Evolutionary conservation across 306 rosid species (phyloP).

Genomic region (Vigna reflexopilosa): DNA sequence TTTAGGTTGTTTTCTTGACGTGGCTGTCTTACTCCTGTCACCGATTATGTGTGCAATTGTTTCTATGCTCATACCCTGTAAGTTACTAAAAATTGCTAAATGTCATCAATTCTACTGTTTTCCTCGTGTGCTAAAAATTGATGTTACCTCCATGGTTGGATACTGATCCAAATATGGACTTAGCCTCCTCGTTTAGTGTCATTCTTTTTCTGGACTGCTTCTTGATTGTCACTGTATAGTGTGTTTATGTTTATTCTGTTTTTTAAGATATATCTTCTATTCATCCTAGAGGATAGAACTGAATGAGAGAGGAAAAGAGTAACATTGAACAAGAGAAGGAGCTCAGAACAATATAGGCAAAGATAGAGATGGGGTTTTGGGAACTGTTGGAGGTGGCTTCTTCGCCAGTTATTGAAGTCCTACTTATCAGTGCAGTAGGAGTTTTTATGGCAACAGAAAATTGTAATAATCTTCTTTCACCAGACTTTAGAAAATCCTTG

Average conservation of each 20-base stretch:
- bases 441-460: conserved; percentile 70
- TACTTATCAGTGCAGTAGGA: conserved; percentile 72
- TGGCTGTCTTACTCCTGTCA: too few relatives aligned
- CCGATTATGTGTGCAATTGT: not conserved
- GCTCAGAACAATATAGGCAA: not conserved
- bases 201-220: not conserved
- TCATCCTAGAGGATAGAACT: conserved; percentile 27
- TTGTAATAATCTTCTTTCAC: conserved; percentile 69
- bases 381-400: conserved; percentile 68
- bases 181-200: not conserved
- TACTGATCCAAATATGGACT: not conserved
- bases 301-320: not conserved
- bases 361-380: conserved; percentile 65
- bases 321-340: not conserved
- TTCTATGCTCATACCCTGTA: not conserved
- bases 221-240: not conserved
- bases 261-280: conserved; percentile 24
- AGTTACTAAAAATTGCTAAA: not conserved
- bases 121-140: not conserved
- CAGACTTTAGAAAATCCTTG: conserved; percentile 59
- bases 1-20: too few relatives aligned
- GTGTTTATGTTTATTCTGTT: not conserved
- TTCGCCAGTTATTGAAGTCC: conserved; percentile 79
- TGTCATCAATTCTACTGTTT: not conserved
- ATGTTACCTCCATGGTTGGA: not conserved